Base-by-base conservation (phyloP, 1,139 yeast genomes). In the Hansenula sp. region DNA sequence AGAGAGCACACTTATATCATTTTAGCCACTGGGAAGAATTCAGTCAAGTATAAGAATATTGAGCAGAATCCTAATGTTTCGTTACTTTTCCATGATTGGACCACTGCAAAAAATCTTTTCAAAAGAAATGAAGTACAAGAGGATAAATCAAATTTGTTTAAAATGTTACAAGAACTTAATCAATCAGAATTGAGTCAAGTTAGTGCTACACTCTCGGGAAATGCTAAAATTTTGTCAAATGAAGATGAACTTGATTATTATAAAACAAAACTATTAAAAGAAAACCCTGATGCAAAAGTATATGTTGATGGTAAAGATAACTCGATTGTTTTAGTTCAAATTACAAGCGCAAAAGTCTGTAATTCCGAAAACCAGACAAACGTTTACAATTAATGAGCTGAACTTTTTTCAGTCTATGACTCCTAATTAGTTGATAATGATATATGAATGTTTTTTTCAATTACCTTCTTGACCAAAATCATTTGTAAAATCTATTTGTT, bases 401-500 rank as follows among this genome's bases (percentile, higher is more conserved):
- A 22, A 17, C 9, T 13, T 22, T 27, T n/a, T 38, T 16, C 27
- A 19, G 25, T 20, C 11, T 5, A 19, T 19, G 21, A 13, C n/a
- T n/a, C n/a, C n/a, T n/a, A n/a, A n/a, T n/a, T n/a, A n/a, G n/a
- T n/a, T n/a, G n/a, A n/a, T n/a, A n/a, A n/a, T n/a, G n/a, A n/a
- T n/a, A 30, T 12, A 30, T 13, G 14, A 17, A 22, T 20, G 19
- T 16, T 19, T 8, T 24, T n/a, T 30, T 53, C 57, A 88, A 59
- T 86, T 87, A 42, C 98, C 98, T 63, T 92, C 98, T 59, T 90
- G 96, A 38, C 98, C 98, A 62, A 92, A 94, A 64, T 94, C 98
- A 36, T 75, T 75, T 0, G 99, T 94, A 59, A 94, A 94, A 50
- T 87, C 85, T 41, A 79, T 77, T 64, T 92, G 97, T 58, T 83